phyloP scores from a whole-genome alignment of 768 basidiomycete species.

The Lanmaoa pseudosensibilis region DNA sequence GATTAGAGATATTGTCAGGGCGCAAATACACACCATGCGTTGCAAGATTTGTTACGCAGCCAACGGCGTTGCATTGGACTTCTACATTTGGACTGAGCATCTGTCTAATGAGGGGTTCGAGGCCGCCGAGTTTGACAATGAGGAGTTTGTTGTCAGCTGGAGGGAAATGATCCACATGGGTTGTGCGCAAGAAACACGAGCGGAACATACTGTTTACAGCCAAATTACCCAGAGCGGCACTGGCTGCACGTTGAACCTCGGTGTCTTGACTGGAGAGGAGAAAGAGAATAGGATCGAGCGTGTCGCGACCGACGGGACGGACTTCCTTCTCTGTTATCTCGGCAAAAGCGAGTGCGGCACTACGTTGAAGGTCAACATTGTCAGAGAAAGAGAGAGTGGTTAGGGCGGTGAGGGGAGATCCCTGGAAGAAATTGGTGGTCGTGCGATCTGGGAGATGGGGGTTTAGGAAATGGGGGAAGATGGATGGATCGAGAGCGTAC shows the following conservation, averaged over 20 bases:
- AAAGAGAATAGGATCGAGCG: slow-evolving; percentile 96
- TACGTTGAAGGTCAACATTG: slow-evolving; percentile 98
- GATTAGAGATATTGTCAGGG: slow-evolving; percentile 2
- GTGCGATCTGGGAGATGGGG: slow-evolving; percentile 63
- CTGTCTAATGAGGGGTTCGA: slow-evolving; percentile 97
- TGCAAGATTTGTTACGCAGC: slow-evolving; percentile 97
- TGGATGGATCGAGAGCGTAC: slow-evolving; percentile 46
- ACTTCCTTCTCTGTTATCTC: slow-evolving; percentile 99
- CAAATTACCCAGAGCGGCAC: slow-evolving; percentile 94
- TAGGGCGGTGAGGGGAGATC: slow-evolving; percentile 86
- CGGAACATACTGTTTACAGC: slow-evolving; percentile 89
- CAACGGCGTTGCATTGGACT: slow-evolving; percentile 99
- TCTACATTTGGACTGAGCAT: slow-evolving; percentile 99
- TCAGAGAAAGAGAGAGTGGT: slow-evolving; percentile 98
- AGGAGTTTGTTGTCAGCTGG: slow-evolving; percentile 98
- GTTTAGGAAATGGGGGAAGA: not conserved
- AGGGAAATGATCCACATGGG: slow-evolving; percentile 10
- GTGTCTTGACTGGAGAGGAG: slow-evolving; percentile 96
- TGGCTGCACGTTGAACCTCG: slow-evolving; percentile 97
- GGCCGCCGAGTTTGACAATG: slow-evolving; percentile 95
- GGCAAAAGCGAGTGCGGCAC: slow-evolving; percentile 96
- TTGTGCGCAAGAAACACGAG: slow-evolving; percentile 16
- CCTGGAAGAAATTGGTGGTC: slow-evolving; percentile 97
- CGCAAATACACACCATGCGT: slow-evolving; percentile 76
- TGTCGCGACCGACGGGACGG: slow-evolving; percentile 92